Base-by-base conservation (phyloP, 2,329 filamentous ascomycete genomes). In the Xylariales sp. region DNA sequence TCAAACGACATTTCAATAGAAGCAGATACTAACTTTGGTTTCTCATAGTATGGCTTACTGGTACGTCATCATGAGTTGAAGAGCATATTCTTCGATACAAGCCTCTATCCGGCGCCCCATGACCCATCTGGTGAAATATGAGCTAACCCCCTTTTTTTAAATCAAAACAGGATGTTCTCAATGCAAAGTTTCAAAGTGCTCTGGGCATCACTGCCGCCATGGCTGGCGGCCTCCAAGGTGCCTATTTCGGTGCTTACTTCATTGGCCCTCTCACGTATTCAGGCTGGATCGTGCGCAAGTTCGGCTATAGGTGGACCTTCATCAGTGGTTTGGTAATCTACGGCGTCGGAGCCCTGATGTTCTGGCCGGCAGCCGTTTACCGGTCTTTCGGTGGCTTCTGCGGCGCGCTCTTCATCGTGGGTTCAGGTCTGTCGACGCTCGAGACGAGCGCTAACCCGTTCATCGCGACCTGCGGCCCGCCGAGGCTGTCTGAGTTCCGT, bases 281-380 rank as follows among this genome's bases (percentile, higher is more conserved):
- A 3, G 61, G 59, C 39, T 74, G 66, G 62, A 67, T 85, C 50
- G 69, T 86, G 11, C 76, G 81, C 21, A 71, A 72, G 44, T 83
- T 70, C 49, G 81, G 82, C 13, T 85, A 83, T 58, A 74, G 79
- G 37, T 73, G 74, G 40, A 81, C 81, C 23, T 85, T 86, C 57
- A 84, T 86, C 52, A 72, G 75, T 49, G 79, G 38, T 8, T 21
- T 40, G 18, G 24, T 21, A 24, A 35, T 40, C 25, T 35, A 35
- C 24, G 38, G 31, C 11, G 28, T 38, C 28, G 35, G 35, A 16
- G 35, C 35, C 11, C 20, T 38, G 16, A 31, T 38, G 35, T 38
- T 38, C 28, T 38, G 35, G 35, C 35, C 35, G 11, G 30, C 35
- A 7, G 35, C 35, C 28, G 35, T 38, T 19, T 38, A 38, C 20